A percentile compares a stretch with the other conserved stretches of the same genome.
Evolutionary conservation across 2,329 filamentous ascomycete species (phyloP).

Genomic region (Alternaria ventricosa): DNA sequence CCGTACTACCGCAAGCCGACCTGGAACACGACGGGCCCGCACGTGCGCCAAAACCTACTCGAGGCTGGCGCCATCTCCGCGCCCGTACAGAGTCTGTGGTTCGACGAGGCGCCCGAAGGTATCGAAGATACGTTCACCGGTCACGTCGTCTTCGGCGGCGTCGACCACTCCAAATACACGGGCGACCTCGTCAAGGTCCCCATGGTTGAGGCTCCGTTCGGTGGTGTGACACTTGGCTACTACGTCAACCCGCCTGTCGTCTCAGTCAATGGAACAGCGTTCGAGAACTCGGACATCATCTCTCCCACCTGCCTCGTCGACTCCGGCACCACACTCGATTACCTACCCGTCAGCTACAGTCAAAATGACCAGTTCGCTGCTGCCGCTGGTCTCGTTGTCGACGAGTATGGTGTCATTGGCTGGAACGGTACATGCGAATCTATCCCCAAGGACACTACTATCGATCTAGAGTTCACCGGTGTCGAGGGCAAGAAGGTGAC

Average conservation of each 20-base stretch:
- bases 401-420: not conserved
- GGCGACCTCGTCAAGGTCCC: not conserved
- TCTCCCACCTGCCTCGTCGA: not conserved
- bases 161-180: not conserved
- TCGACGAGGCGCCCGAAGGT: not conserved
- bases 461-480: not conserved
- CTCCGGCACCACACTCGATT: not conserved
- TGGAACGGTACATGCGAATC: not conserved
- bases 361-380: not conserved
- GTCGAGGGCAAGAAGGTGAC: not conserved
- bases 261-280: not conserved
- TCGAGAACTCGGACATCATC: not conserved
- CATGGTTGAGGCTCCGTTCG: not conserved
- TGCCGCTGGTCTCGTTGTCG: not conserved
- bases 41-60: not conserved
- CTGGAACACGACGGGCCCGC: not conserved
- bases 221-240: not conserved
- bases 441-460: not conserved
- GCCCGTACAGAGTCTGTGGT: not conserved
- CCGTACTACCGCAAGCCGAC: not conserved
- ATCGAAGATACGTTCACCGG: not conserved
- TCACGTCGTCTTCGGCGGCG: not conserved
- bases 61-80: not conserved
- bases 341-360: not conserved
- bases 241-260: not conserved